Percentiles rank a stretch among this genome's conserved stretches.
Evolutionary conservation across 1,139 yeast species (phyloP).

Genomic region (Starmera stellimalicola): DNA sequence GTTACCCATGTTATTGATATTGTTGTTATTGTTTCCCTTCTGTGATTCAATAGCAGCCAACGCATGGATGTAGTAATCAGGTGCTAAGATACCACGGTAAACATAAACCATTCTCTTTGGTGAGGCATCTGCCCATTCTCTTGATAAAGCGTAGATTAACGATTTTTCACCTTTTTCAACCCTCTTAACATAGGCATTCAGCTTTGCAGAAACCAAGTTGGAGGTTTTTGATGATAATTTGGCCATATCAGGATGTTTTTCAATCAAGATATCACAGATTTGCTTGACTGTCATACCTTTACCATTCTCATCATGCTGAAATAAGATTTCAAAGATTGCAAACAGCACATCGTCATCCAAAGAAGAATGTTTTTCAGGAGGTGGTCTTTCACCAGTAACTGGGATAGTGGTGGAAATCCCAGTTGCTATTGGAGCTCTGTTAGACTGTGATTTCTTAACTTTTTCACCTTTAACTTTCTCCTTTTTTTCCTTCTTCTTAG

Average conservation of each 20-base stretch:
- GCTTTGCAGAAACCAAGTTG: slow-evolving; percentile 68
- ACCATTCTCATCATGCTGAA: slow-evolving; percentile 56
- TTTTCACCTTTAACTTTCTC: slow-evolving; percentile 29
- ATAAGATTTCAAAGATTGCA: slow-evolving; percentile 64
- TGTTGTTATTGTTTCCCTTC: slow-evolving; percentile 4
- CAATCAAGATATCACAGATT: slow-evolving; percentile 64
- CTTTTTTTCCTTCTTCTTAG: slow-evolving; percentile 7
- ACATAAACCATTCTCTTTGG: slow-evolving; percentile 86
- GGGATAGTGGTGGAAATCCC: slow-evolving; percentile 75
- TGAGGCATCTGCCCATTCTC: slow-evolving; percentile 86
- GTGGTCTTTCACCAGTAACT: slow-evolving; percentile 72
- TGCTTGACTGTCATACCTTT: slow-evolving; percentile 82
- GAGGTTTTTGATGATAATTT: slow-evolving; percentile 72
- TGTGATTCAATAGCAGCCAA: slow-evolving; percentile 33
- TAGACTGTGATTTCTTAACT: slow-evolving; percentile 20
- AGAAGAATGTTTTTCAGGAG: slow-evolving; percentile 56
- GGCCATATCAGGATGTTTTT: slow-evolving; percentile 75
- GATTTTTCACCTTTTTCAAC: slow-evolving; percentile 71
- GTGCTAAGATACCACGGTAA: slow-evolving; percentile 65
- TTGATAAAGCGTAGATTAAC: slow-evolving; percentile 60
- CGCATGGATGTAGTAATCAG: slow-evolving; percentile 64
- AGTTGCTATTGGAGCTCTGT: slow-evolving; percentile 30
- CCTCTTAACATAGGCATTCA: slow-evolving; percentile 75
- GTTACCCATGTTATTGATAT: neutral
- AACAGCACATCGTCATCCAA: slow-evolving; percentile 67